Base-by-base conservation (phyloP, 2,329 filamentous ascomycete species). In the Pseudogymnoascus sp. region DNA sequence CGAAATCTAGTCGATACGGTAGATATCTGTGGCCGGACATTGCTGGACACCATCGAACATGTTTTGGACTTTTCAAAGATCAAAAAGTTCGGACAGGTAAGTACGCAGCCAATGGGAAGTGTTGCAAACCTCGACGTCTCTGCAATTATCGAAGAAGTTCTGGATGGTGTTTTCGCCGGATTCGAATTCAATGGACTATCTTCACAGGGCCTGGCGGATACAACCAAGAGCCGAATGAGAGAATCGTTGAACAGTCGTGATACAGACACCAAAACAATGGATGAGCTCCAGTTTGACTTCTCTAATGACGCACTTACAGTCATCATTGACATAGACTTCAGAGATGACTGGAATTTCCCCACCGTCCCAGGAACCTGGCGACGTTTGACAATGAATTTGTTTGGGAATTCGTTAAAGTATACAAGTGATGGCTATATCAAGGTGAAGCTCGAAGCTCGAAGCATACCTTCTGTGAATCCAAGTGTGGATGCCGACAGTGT, bases 331-430 rank as follows among this genome's bases (percentile, higher is more conserved):
- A 61, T 66, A 36, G 69, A 72, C 4, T 76, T 74, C 68, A 64
- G 74, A 42, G 66, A 77, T 45, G 65, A 75, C 42, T 73, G 71
- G 70, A 64, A 63, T 21, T 72, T 68, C 31, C 68, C 66, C 26
- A 61, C 69, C n/a, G 68, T 69, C 59, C 65, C 70, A 11, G 71
- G 68, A 21, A 69, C 70, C 3, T 45, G 69, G 23, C 66, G 67
- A 16, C 61, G 70, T 47, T 65, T 86, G 40, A 78, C 86, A 34
- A 85, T 85, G 82, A 86, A 86, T 61, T 68, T 86, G 0, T 80
- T 85, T 47, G 83, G 82, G 2, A 87, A 87, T 67, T 79, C 84
- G 0, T 76, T 86, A 67, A 86, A 86, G 68, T 86, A 85, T 63
- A 86, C 83, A 0, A 73, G 78, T 1, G 69, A 73, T 0, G 83